Evolutionary conservation across 2,329 filamentous ascomycete genomes (phyloP).

Genomic region (Sclerotinia nivalis): DNA sequence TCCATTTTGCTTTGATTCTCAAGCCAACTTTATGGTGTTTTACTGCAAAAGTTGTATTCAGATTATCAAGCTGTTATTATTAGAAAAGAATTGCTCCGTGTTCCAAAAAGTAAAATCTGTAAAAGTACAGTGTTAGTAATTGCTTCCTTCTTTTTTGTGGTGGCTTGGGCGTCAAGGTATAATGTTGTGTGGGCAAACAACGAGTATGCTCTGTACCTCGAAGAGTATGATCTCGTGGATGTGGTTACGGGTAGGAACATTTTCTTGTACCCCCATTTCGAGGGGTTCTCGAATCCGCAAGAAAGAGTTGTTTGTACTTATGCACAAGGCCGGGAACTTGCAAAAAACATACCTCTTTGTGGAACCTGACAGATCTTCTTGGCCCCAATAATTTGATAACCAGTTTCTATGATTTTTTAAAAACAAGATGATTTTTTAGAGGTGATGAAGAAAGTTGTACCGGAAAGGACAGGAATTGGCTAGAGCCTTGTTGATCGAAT

Average conservation of each 20-base stretch:
- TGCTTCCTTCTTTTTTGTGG: background rate
- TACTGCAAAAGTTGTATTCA: background rate
- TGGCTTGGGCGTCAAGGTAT: constrained; percentile 9
- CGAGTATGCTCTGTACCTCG: constrained; percentile 11
- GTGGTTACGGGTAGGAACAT: constrained; percentile 16
- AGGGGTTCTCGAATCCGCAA: constrained; percentile 22
- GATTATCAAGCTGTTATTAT: constrained; percentile 10
- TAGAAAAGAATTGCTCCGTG: constrained; percentile 15
- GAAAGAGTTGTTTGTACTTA: constrained; percentile 18
- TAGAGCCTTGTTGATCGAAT: constrained; percentile 13
- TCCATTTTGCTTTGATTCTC: constrained; percentile 19
- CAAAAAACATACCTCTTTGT: constrained; percentile 21
- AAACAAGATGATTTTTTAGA: background rate
- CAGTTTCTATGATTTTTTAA: background rate
- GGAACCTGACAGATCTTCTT: constrained; percentile 18
- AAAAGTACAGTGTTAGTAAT: constrained; percentile 16
- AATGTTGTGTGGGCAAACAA: constrained; percentile 19
- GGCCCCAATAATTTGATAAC: constrained; percentile 7
- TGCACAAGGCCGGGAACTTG: constrained; percentile 16
- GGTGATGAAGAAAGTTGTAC: constrained; percentile 1
- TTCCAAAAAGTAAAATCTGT: constrained; percentile 6
- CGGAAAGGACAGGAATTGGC: constrained; percentile 21
- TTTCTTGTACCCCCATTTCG: constrained; percentile 17
- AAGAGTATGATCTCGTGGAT: constrained; percentile 20
- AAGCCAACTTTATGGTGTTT: background rate